A percentile compares a stretch with the other conserved stretches of the same genome.
phyloP scores from a whole-genome alignment of 2,329 filamentous ascomycete genomes.

The Pezicula radicicola region DNA sequence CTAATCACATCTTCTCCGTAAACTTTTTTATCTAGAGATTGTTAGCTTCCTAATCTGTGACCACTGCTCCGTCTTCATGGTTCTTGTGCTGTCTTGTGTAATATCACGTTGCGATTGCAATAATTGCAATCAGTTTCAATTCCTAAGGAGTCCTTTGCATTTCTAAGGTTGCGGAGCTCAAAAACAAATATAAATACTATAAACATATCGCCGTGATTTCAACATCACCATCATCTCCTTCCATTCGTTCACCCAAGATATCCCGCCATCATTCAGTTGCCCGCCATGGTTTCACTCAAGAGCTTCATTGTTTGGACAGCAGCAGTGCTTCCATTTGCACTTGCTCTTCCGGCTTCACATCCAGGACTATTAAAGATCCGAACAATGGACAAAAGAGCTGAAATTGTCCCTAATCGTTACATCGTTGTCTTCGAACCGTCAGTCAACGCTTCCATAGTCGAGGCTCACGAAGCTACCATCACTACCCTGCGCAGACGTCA shows the following conservation, averaged over 20 bases:
- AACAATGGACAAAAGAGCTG: slow-evolving; percentile 43
- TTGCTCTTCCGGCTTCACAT: slow-evolving; percentile 32
- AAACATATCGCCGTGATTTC: background rate
- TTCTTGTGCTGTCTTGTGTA: background rate
- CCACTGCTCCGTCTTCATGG: background rate
- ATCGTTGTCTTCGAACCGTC: slow-evolving; percentile 60
- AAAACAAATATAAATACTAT: background rate
- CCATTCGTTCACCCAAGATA: background rate
- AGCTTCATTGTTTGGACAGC: slow-evolving; percentile 1
- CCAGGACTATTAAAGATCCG: slow-evolving; percentile 34
- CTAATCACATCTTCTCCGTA: background rate
- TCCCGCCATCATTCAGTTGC: background rate
- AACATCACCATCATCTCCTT: background rate
- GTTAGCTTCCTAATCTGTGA: background rate
- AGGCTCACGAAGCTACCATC: slow-evolving; percentile 44
- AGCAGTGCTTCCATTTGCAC: slow-evolving; percentile 1
- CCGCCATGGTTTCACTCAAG: background rate
- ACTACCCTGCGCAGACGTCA: slow-evolving; percentile 52
- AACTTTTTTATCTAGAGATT: background rate
- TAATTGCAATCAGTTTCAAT: background rate
- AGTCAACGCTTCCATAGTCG: slow-evolving; percentile 43
- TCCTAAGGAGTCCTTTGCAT: background rate
- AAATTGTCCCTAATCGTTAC: slow-evolving; percentile 30
- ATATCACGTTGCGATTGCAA: background rate
- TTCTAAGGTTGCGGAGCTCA: background rate